Evolutionary conservation across 2,329 filamentous ascomycete genomes (phyloP), one percentile per base, ranked within the genome.

Genomic region (Hymenoscyphus repandus): DNA sequence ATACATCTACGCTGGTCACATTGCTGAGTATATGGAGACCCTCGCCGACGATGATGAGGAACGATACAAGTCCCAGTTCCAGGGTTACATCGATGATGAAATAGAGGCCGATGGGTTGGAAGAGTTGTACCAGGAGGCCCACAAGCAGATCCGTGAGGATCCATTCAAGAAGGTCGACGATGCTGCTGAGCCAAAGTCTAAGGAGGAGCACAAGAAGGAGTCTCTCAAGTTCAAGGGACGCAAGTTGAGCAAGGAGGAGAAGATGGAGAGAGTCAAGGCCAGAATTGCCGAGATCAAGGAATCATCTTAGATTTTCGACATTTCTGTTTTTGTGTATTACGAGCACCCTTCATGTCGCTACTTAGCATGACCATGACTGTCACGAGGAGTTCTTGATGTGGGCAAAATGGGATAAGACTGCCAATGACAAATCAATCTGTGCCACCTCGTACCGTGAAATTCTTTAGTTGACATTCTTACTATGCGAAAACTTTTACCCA

Each of bases 1-100:
- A 82, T 99, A 99, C 87, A 99, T 99, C 82, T 92, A 89, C 75
- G 93, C 82, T 70, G 92, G 93, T 58, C 93, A 99, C 84, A 89
- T 99, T 62, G 91, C 92, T 65, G 93, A 99, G 85, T 99, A 99
- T 86, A 99, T 99, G 93, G 93, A 99, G 86, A 93, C 87, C 54
- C 88, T 99, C 62, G 93, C 93, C 76, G 93, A 99, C 69, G 93
- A 99, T 72, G 93, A 99, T 71, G 93, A 99, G 88, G 93, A 99
- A 85, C 91, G 93, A 72, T 99, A 90, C 89, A 92, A 92, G 83
- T 85, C 83, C 67, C 93, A 99, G 82, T 99, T 99, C 87, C 80
- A 85, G 74, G 86, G 93, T 77, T 99, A 99, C 83, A 87, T 96
- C 65, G 92, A 99, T 62, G 90, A 95, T 70, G 93, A 96, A 67